A percentile compares a stretch with the other conserved stretches of the same genome.
phyloP scores from a whole-genome alignment of 2,329 filamentous ascomycete genomes.

The Neofusicoccum umdonicola region DNA sequence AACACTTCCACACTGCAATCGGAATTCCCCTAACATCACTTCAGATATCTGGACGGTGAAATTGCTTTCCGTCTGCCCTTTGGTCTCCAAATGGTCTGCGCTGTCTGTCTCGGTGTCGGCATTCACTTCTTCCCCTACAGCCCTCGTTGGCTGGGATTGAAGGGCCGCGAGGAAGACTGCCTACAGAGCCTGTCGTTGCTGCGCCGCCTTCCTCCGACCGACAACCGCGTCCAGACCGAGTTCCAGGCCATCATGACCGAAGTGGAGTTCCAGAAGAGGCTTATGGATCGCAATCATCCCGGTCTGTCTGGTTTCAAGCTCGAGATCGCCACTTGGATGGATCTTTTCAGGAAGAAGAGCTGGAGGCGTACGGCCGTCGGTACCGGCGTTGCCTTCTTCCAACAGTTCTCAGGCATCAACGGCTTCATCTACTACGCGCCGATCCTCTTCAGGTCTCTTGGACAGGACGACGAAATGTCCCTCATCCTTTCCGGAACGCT shows the following conservation, averaged over 20 bases:
- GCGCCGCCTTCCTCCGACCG: constrained; percentile 22
- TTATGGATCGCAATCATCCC: constrained; percentile 7
- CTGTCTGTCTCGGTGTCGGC: constrained; percentile 28
- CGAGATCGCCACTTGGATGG: constrained; percentile 29
- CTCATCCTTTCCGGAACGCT: constrained; percentile 28
- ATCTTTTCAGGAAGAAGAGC: constrained; percentile 45
- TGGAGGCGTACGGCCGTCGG: constrained; percentile 44
- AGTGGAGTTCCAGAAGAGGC: constrained; percentile 20
- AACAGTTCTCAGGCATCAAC: constrained; percentile 39
- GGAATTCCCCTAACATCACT: neutral
- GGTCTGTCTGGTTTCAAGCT: constrained; percentile 14
- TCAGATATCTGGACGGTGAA: constrained; percentile 37
- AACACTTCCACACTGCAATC: neutral
- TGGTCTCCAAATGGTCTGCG: constrained; percentile 45
- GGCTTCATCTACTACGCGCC: constrained; percentile 50
- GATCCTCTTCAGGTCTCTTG: constrained; percentile 43
- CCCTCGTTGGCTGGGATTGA: constrained; percentile 33
- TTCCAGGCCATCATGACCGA: constrained; percentile 23
- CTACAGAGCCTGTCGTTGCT: constrained; percentile 28
- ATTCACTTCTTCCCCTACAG: constrained; percentile 35
- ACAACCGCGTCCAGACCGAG: constrained; percentile 21
- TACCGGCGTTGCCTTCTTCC: constrained; percentile 43
- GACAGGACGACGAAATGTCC: constrained; percentile 34
- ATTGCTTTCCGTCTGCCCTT: constrained; percentile 51
- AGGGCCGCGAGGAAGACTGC: constrained; percentile 31